Percentiles rank a stretch among this genome's conserved stretches.
phyloP scores from a whole-genome alignment of 208 protist genomes.

The Porcisia deanei region DNA sequence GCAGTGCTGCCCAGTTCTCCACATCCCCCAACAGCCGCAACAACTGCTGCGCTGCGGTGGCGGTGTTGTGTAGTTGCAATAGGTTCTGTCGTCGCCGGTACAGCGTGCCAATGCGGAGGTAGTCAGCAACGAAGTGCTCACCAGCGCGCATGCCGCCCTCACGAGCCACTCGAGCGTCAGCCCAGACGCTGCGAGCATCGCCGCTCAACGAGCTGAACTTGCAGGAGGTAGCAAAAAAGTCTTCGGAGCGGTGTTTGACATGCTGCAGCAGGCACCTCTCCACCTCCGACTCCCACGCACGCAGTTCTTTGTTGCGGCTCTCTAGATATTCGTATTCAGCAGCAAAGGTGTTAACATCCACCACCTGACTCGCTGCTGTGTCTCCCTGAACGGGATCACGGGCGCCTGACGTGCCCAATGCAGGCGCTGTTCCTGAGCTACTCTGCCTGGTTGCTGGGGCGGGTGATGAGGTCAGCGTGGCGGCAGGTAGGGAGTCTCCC shows the following conservation, averaged over 20 bases:
- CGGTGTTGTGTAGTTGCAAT: constrained; percentile 33
- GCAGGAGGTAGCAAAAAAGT: constrained; percentile 80
- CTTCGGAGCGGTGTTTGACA: constrained; percentile 80
- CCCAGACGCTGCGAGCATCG: constrained; percentile 59
- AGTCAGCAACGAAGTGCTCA: constrained; percentile 51
- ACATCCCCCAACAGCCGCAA: constrained; percentile 45
- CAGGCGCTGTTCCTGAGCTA: neutral
- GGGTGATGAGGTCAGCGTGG: neutral
- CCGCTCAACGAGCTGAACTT: constrained; percentile 58
- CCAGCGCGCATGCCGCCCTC: constrained; percentile 41
- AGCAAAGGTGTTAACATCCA: constrained; percentile 50
- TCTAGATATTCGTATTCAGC: constrained; percentile 79
- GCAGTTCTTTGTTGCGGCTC: constrained; percentile 61
- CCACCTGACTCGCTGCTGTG: neutral
- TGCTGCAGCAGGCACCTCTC: constrained; percentile 80
- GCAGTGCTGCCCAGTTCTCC: constrained; percentile 85
- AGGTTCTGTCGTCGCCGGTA: constrained; percentile 74
- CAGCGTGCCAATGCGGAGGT: constrained; percentile 62
- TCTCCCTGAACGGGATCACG: too few species aligned
- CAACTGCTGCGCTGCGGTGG: constrained; percentile 33
- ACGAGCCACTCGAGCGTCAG: constrained; percentile 40
- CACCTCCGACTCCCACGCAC: constrained; percentile 69
- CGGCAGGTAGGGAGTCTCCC: constrained; percentile 8
- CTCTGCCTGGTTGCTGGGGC: neutral
- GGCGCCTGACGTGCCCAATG: too few species aligned